Percentiles rank a stretch among this genome's conserved stretches.
Conservation (phyloP, 2,329 filamentous ascomycete genomes). For the Catunica adiposa region DNA sequence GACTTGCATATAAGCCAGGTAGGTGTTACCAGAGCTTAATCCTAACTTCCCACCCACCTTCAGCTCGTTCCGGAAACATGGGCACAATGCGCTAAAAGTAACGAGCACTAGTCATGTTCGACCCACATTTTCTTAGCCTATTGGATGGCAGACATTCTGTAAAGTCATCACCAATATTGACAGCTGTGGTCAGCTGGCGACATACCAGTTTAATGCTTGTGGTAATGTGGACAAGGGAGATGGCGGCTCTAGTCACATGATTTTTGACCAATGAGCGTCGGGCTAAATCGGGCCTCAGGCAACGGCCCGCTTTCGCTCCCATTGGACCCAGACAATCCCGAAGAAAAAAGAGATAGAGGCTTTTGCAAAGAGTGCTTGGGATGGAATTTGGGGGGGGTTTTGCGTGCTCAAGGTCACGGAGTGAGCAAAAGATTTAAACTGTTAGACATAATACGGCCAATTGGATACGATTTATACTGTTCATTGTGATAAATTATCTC, state of each 20-base stretch:
- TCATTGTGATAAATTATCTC: too few species aligned
- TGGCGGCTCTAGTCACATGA: constrained; percentile 14
- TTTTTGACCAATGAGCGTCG: constrained; percentile 15
- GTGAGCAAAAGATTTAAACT: neutral
- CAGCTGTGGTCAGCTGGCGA: constrained; percentile 2
- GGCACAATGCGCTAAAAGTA: neutral
- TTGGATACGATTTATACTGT: neutral
- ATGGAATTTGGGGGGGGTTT: neutral
- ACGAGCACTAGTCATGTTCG: neutral
- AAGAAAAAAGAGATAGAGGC: constrained; percentile 8
- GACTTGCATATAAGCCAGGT: neutral
- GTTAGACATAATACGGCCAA: neutral
- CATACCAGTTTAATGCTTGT: constrained; percentile 1
- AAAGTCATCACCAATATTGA: constrained; percentile 12
- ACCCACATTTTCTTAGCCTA: constrained; percentile 9
- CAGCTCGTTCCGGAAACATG: neutral
- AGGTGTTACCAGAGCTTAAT: neutral
- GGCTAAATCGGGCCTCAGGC: constrained; percentile 16
- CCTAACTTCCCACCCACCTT: neutral
- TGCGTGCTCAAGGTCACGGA: neutral
- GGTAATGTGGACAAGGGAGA: neutral
- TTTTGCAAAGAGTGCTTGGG: constrained; percentile 1
- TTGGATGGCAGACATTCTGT: constrained; percentile 11
- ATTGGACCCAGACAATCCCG: constrained; percentile 12
- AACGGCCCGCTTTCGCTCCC: constrained; percentile 10